These are phyloP conservation scores for Pochonia chlamydosporia DNA, from an alignment of 2,329 filamentous ascomycete species.

Conservation along the genomic window DNA sequence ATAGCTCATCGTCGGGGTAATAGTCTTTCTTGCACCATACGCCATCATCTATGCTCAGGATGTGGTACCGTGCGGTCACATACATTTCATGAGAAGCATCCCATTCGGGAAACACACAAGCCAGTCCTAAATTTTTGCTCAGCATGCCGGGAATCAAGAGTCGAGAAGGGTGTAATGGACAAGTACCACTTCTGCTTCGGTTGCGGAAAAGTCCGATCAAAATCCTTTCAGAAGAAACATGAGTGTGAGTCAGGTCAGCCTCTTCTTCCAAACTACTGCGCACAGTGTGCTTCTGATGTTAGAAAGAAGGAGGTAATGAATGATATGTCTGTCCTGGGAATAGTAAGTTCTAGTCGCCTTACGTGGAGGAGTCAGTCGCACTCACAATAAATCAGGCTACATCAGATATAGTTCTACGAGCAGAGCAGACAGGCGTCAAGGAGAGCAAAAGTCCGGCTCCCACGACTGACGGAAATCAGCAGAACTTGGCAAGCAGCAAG, in stretches of 20 bases:
- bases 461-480: too few relatives aligned
- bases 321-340: conserved; percentile 21
- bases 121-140: conserved; percentile 28
- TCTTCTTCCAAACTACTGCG: conserved; percentile 28
- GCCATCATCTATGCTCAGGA: conserved; percentile 28
- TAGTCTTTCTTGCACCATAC: conserved; percentile 15
- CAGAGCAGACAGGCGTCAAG: too few relatives aligned
- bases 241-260: conserved; percentile 16
- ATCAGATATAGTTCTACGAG: not conserved
- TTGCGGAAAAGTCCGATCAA: conserved; percentile 21
- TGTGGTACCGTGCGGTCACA: conserved; percentile 30
- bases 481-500: not conserved
- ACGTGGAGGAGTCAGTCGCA: not conserved
- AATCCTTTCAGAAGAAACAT: conserved; percentile 17
- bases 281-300: conserved; percentile 19
- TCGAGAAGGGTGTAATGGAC: conserved; percentile 16
- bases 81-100: conserved; percentile 28
- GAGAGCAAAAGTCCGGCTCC: too few relatives aligned
- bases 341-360: conserved; percentile 9
- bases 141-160: conserved; percentile 23
- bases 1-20: conserved; percentile 7
- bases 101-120: conserved; percentile 16
- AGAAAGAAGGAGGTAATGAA: conserved; percentile 15
- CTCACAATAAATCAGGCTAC: not conserved
- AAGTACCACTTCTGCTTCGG: conserved; percentile 35